These are phyloP conservation scores for Dittrichia graveolens DNA, from an alignment of 129 eudicot genomes.

Conservation along the genomic window DNA sequence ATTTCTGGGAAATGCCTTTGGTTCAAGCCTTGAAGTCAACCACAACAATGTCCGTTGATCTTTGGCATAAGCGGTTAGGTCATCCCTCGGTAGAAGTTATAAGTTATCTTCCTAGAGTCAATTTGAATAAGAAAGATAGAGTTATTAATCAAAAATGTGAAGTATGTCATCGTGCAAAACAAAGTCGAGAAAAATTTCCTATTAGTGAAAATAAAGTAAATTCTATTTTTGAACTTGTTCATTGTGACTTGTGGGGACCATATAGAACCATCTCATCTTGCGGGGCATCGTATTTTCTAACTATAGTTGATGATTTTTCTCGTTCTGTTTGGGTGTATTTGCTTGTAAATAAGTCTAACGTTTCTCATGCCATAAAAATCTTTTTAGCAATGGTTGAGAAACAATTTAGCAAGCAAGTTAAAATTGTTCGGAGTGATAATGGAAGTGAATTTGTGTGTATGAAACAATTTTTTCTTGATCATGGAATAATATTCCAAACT, in stretches of 20 bases:
- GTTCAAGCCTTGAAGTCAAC: background rate
- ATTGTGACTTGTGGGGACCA: slow-evolving; percentile 14
- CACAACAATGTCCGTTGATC: background rate
- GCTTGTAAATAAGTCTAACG: slow-evolving; percentile 9
- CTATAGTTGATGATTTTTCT: slow-evolving; percentile 25
- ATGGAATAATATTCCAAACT: slow-evolving; percentile 7
- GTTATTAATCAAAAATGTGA: background rate
- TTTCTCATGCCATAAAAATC: background rate
- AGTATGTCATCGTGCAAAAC: slow-evolving; percentile 1
- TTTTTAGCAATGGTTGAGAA: background rate
- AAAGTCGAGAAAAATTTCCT: background rate
- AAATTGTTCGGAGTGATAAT: background rate
- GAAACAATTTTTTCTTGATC: background rate
- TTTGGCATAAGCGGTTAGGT: slow-evolving; percentile 7
- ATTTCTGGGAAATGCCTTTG: background rate
- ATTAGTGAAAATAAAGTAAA: slow-evolving; percentile 1
- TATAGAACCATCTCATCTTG: background rate
- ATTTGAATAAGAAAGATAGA: background rate
- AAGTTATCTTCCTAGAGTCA: background rate
- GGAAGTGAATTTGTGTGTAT: background rate
- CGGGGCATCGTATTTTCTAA: background rate
- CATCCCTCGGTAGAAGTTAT: slow-evolving; percentile 14
- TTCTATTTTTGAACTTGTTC: background rate
- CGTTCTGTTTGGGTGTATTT: slow-evolving; percentile 19
- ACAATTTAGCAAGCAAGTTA: slow-evolving; percentile 1